Evolutionary conservation across 148 eudicot species (phyloP).

Genomic region (Pouteria glomerata): DNA sequence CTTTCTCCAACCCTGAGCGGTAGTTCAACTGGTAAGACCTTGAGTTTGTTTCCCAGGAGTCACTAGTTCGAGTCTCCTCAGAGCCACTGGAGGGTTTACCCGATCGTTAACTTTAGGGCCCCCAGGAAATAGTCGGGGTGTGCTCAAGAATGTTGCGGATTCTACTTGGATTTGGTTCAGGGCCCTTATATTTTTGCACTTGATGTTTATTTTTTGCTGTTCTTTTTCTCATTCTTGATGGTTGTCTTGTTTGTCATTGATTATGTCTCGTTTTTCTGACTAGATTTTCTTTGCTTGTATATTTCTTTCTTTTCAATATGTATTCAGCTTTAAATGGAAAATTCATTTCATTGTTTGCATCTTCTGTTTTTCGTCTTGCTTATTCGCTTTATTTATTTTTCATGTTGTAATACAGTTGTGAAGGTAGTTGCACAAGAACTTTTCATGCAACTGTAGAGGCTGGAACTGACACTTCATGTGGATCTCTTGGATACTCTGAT

Average conservation of each 20-base stretch:
- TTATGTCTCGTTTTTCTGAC: not conserved
- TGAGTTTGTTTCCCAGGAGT: too few relatives aligned
- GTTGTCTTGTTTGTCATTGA: not conserved
- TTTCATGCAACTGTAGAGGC: slow-evolving; percentile 71
- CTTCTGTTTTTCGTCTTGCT: too few relatives aligned
- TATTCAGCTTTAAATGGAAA: not conserved
- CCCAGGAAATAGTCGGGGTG: too few relatives aligned
- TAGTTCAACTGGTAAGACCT: too few relatives aligned
- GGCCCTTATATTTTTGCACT: not conserved
- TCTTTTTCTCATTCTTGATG: not conserved
- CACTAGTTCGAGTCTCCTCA: too few relatives aligned
- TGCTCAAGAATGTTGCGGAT: not conserved
- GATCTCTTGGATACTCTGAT: slow-evolving; percentile 56
- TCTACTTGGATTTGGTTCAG: not conserved
- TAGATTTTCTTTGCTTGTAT: not conserved
- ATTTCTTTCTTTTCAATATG: not conserved
- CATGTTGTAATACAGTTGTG: slow-evolving; percentile 53
- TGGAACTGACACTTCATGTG: slow-evolving; percentile 54
- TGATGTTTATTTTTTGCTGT: not conserved
- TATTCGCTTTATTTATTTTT: not conserved
- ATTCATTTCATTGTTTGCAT: not conserved
- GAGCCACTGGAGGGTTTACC: too few relatives aligned
- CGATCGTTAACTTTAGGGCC: too few relatives aligned
- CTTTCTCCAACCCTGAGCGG: too few relatives aligned
- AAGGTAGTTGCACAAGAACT: slow-evolving; percentile 87